phyloP scores from a whole-genome alignment of 371 early-diverging fungal genomes.

The Choanephora cucurbitarum region DNA sequence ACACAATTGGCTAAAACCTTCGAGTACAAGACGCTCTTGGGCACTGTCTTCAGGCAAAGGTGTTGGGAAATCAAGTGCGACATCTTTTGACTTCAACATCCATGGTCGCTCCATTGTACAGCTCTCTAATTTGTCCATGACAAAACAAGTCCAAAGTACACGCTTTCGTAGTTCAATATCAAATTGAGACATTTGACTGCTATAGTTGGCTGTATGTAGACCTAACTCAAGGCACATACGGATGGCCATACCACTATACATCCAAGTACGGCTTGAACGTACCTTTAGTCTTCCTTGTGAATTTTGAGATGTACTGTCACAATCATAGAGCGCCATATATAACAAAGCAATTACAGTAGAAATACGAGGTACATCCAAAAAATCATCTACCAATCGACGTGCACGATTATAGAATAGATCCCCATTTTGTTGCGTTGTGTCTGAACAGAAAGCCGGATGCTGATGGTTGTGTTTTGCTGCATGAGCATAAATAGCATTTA shows the following conservation, averaged over 20 bases:
- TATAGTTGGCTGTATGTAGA: slow-evolving; percentile 42
- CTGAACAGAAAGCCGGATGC: slow-evolving; percentile 26
- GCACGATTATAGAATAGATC: slow-evolving; percentile 47
- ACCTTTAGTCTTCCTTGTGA: slow-evolving; percentile 2
- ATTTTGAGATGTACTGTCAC: slow-evolving; percentile 17
- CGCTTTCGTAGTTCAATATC: slow-evolving; percentile 51
- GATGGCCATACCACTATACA: slow-evolving; percentile 47
- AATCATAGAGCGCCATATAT: slow-evolving; percentile 42
- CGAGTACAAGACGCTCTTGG: slow-evolving; percentile 35
- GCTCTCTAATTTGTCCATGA: slow-evolving; percentile 50
- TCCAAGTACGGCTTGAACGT: slow-evolving; percentile 40
- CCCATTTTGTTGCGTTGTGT: slow-evolving; percentile 20
- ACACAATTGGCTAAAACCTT: slow-evolving; percentile 43
- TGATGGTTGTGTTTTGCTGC: slow-evolving; percentile 33
- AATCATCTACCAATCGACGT: slow-evolving; percentile 43
- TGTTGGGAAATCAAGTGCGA: slow-evolving; percentile 39
- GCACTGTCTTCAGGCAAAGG: slow-evolving; percentile 45
- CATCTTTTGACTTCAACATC: slow-evolving; percentile 43
- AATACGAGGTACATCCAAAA: slow-evolving; percentile 48
- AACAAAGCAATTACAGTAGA: slow-evolving; percentile 51
- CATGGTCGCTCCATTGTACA: slow-evolving; percentile 44
- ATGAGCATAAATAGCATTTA: slow-evolving; percentile 51
- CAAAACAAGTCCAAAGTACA: slow-evolving; percentile 55
- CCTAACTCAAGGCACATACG: slow-evolving; percentile 47
- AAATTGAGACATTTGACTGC: slow-evolving; percentile 46